A percentile compares a stretch with the other conserved stretches of the same genome.
Conservation (phyloP, 169 alveolate species). For the Plasmodium adleri region DNA sequence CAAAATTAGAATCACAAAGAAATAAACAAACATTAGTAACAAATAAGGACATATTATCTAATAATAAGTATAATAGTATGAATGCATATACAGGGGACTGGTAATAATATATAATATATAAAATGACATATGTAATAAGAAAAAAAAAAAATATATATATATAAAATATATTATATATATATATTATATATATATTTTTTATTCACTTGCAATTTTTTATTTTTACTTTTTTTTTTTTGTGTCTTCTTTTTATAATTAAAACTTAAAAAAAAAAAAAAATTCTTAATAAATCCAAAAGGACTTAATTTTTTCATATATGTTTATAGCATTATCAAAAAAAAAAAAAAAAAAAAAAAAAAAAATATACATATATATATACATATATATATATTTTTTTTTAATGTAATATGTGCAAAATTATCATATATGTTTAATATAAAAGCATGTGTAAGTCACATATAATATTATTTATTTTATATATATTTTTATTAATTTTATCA, state of each 20-base stretch:
- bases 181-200: conserved; percentile 1
- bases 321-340: too few relatives aligned
- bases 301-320: too few relatives aligned
- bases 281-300: too few relatives aligned
- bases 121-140: too few relatives aligned
- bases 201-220: neutral
- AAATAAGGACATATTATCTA: conserved; percentile 49
- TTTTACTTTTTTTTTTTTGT: too few relatives aligned
- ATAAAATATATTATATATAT: neutral
- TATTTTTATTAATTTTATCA: neutral
- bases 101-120: conserved; percentile 7
- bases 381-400: neutral
- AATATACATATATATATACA: neutral
- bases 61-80: conserved; percentile 51
- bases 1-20: conserved; percentile 86
- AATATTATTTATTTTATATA: neutral
- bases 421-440: neutral
- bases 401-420: neutral
- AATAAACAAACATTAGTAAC: conserved; percentile 46
- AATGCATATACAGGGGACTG: conserved; percentile 76
- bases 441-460: neutral
- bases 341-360: too few relatives aligned
- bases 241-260: too few relatives aligned
- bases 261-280: too few relatives aligned
- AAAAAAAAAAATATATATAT: neutral